Conservation (phyloP, 768 basidiomycete species). For the Xanthoconium stramineum region DNA sequence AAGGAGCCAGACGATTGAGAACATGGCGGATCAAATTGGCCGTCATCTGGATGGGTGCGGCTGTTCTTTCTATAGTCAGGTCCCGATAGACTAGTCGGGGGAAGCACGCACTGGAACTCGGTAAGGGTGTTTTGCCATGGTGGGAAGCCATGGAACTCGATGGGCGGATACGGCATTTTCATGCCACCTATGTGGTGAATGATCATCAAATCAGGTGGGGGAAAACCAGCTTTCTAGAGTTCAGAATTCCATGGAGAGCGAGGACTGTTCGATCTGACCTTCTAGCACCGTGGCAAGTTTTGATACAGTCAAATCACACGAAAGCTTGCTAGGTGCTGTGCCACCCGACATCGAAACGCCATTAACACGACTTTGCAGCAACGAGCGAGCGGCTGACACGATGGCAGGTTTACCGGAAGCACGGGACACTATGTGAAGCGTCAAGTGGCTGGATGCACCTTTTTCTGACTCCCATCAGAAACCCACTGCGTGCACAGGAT, state of each 20-base stretch:
- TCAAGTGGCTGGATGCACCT: conserved; percentile 31
- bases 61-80: conserved; percentile 13
- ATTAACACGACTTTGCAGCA: conserved; percentile 33
- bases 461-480: conserved; percentile 14
- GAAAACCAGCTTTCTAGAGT: conserved; percentile 50
- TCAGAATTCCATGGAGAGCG: conserved; percentile 5
- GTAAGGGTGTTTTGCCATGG: conserved; percentile 85
- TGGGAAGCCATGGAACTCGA: conserved; percentile 74
- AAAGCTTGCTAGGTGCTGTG: background rate
- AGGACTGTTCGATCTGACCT: conserved; percentile 39
- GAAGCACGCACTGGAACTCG: conserved; percentile 65
- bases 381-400: conserved; percentile 47
- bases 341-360: conserved; percentile 1
- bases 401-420: conserved; percentile 64
- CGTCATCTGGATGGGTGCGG: conserved; percentile 21
- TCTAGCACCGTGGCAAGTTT: conserved; percentile 52
- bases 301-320: conserved; percentile 41
- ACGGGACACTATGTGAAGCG: conserved; percentile 55
- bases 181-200: conserved; percentile 54
- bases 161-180: conserved; percentile 38
- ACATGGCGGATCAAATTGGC: background rate
- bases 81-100: background rate
- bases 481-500: background rate
- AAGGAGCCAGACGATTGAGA: background rate
- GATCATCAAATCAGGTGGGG: conserved; percentile 75